Conservation (phyloP, 805 yeast genomes). For the Ogataea saltuana region DNA sequence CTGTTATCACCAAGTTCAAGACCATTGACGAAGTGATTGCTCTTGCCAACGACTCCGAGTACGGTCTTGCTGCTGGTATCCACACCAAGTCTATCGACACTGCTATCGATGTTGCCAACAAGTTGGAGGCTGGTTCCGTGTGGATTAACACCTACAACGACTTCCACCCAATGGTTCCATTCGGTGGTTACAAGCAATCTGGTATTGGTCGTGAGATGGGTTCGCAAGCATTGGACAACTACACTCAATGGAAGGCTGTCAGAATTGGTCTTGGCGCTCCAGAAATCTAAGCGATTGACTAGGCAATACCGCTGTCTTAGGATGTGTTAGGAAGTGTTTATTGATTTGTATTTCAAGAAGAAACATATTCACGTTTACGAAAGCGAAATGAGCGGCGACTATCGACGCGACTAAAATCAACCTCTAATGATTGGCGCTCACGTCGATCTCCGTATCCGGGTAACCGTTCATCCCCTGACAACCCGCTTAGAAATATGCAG, state of each 20-base stretch:
- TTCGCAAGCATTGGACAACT: slow-evolving; percentile 70
- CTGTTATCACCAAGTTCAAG: slow-evolving; percentile 66
- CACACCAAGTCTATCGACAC: slow-evolving; percentile 65
- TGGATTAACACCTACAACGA: slow-evolving; percentile 83
- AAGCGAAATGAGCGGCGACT: too few species aligned
- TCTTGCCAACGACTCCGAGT: slow-evolving; percentile 68
- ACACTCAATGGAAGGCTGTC: slow-evolving; percentile 74
- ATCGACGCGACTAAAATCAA: too few species aligned
- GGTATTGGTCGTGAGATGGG: slow-evolving; percentile 92
- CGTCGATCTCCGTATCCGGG: background rate
- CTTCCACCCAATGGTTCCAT: slow-evolving; percentile 73
- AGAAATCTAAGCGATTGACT: slow-evolving; percentile 15
- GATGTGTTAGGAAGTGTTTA: background rate
- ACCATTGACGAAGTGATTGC: slow-evolving; percentile 66
- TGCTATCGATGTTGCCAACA: slow-evolving; percentile 62
- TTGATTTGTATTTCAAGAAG: background rate
- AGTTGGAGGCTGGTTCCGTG: slow-evolving; percentile 71
- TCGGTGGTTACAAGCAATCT: slow-evolving; percentile 79
- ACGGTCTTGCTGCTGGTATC: slow-evolving; percentile 81
- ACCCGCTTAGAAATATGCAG: background rate
- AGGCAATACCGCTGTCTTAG: background rate
- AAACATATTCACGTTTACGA: background rate
- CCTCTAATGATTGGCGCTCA: background rate
- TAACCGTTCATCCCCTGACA: background rate
- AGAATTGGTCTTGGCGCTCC: slow-evolving; percentile 44